A percentile compares a stretch with the other conserved stretches of the same genome.
Evolutionary conservation across 768 basidiomycete species (phyloP).

Genomic region (Boletus insuetus): DNA sequence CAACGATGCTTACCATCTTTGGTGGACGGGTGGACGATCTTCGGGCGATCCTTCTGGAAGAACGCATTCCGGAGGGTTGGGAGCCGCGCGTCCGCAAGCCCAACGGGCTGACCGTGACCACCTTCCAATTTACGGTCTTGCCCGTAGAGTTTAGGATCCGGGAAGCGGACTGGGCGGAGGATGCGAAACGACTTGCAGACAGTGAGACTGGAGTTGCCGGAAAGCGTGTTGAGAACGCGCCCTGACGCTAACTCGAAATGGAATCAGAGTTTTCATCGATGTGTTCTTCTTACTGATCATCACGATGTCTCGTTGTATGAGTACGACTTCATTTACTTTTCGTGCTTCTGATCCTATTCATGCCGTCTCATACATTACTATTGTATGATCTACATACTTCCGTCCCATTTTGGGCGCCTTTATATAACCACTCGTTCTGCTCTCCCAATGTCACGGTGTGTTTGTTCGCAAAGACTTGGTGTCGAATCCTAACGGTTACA

Average conservation of each 20-base stretch:
- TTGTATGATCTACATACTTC: background rate
- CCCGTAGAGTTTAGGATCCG: conserved; percentile 23
- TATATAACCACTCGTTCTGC: too few species aligned
- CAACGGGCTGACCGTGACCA: conserved; percentile 56
- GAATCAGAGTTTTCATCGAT: background rate
- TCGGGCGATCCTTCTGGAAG: conserved; percentile 54
- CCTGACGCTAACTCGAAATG: background rate
- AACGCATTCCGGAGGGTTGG: conserved; percentile 71
- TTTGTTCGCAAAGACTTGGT: too few species aligned
- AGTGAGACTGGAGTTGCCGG: too few species aligned
- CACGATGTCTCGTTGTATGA: too few species aligned
- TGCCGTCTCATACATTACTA: background rate
- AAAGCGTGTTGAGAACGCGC: background rate
- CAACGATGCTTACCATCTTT: conserved; percentile 65
- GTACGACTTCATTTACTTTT: too few species aligned
- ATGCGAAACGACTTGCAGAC: background rate
- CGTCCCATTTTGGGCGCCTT: background rate
- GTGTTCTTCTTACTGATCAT: too few species aligned
- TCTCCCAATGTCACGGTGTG: background rate
- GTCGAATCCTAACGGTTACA: too few species aligned
- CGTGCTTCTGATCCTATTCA: background rate
- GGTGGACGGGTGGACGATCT: conserved; percentile 63
- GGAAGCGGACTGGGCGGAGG: conserved; percentile 20
- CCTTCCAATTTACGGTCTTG: conserved; percentile 46
- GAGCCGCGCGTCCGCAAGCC: conserved; percentile 54